Conservation (phyloP, 352 stramenopile genomes). For the Aphanomyces euteiches region DNA sequence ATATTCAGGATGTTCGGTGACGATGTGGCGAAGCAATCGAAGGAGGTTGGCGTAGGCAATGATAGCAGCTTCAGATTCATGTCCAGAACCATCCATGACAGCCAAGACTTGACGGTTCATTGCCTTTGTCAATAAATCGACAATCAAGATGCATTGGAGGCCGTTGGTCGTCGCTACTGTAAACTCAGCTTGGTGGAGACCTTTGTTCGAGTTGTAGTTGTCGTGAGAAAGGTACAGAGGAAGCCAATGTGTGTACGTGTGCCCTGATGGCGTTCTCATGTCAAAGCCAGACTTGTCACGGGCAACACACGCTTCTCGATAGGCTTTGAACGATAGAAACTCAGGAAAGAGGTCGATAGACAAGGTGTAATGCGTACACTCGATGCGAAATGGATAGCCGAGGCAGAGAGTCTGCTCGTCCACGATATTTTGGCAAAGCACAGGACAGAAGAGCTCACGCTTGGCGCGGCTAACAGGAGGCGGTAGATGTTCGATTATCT, state of each 20-base stretch:
- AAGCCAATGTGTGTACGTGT: background rate
- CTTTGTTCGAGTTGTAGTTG: background rate
- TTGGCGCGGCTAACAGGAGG: background rate
- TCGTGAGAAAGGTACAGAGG: background rate
- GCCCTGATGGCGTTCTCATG: slow-evolving; percentile 17
- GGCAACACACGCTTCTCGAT: background rate
- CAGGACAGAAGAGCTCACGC: slow-evolving; percentile 6
- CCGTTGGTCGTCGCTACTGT: background rate
- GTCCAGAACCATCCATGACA: background rate
- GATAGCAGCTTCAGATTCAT: slow-evolving; percentile 20
- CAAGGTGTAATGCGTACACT: background rate
- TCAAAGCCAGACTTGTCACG: background rate
- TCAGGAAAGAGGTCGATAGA: slow-evolving; percentile 3
- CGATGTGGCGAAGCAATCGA: background rate
- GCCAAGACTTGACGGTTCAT: slow-evolving; percentile 9
- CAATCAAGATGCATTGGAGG: background rate
- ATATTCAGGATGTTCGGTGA: background rate
- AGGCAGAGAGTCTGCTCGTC: slow-evolving; percentile 7
- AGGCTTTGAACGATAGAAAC: slow-evolving; percentile 12
- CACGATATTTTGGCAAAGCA: background rate
- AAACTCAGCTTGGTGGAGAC: background rate
- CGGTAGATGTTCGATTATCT: background rate
- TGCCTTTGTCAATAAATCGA: background rate
- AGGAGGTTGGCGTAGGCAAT: slow-evolving; percentile 16
- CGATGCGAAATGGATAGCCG: slow-evolving; percentile 9